Evolutionary conservation across 352 stramenopile species (phyloP), one percentile per base, ranked within the genome.

Genomic region (Pythium scleroteichum): DNA sequence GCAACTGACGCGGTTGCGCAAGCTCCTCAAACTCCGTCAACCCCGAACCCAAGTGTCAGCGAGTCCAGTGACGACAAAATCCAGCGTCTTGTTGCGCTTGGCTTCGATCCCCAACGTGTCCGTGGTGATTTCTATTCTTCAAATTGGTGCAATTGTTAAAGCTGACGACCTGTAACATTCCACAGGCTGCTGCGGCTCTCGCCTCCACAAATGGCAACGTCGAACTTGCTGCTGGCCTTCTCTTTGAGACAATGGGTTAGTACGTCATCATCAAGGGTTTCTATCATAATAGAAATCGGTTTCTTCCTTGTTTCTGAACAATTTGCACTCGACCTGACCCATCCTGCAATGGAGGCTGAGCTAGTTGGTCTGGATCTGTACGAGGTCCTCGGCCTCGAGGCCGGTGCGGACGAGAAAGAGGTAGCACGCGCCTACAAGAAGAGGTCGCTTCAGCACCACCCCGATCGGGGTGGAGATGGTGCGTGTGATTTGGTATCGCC

Each of bases 351-450:
- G 65, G 53, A 40, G 22, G 55, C 60, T 17, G 71, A 71, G 38
- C 66, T 72, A 49, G 79, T 76, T 40, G 71, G 67, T 19, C 67
- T 73, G 47, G 83, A 90, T 46, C 63, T 89, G 46, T 94, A 94
- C 64, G 82, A 79, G 54, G 77, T 94, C 45, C 73, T 94, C 29
- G 85, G 82, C 10, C 74, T 95, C 40, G 83, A 90, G 33, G 59
- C 73, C 47, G 82, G 78, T 40, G 69, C 75, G 7, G 75, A 90
- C 53, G 77, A 83, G 62, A 79, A 85, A 39, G 72, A 87, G 29
- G 77, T 95, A 17, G 77, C 80, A n/a, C 80, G 80, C 52, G 85
- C 85, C 1, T 95, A 92, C 65, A 92, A 89, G 66, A 90, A 90
- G 70, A 87, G 85, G 68, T 90, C 79, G 8, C 78, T 93, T 22